Base-by-base conservation (phyloP, 2,329 filamentous ascomycete species). In the Dothistroma septosporum region DNA sequence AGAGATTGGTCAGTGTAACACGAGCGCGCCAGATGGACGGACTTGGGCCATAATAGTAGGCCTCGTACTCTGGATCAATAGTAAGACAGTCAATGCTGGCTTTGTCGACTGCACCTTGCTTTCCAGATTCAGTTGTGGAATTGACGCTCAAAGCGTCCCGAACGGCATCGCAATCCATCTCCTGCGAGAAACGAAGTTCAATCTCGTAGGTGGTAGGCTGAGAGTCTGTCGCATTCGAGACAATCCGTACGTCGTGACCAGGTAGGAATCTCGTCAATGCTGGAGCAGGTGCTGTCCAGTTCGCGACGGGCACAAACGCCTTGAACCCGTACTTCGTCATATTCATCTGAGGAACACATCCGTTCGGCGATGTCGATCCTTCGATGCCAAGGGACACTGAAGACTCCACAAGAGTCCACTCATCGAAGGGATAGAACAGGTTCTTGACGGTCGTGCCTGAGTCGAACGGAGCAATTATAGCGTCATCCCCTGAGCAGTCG, bases 371-470 rank as follows among this genome's bases (percentile, higher is more conserved):
- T 0, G 69, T 75, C 0, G 79, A 80, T 2, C 77, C 77, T 58
- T 80, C 79, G 48, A 83, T 76, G 12, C 77, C 77, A 44, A 85
- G 76, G 32, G 74, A 75, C 4, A 76, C 71, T 0, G 76, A 70
- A 1, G 83, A 81, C 0, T 72, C 69, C 53, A 77, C 76, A n/a
- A 88, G 74, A 0, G 73, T 79, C 59, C 81, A 75, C 62, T 84
- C 79, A 24, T 85, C 83, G 65, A 83, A 85, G 0, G 85, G 85
- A 67, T 82, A 83, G 70, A 88, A 86, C 12, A 88, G 69, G 66
- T 87, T 87, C 68, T 82, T 84, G 62, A 88, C 85, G 0, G 77
- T 82, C 1, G 79, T 82, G 12, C 79, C 81, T 2, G 73, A 70
- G 12, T 77, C 74, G 60, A 85, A 88, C 0, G 85, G 83, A 10